These are phyloP conservation scores for Avena insularis DNA, from an alignment of 176 grass and related monocot genomes.

Conservation along the genomic window DNA sequence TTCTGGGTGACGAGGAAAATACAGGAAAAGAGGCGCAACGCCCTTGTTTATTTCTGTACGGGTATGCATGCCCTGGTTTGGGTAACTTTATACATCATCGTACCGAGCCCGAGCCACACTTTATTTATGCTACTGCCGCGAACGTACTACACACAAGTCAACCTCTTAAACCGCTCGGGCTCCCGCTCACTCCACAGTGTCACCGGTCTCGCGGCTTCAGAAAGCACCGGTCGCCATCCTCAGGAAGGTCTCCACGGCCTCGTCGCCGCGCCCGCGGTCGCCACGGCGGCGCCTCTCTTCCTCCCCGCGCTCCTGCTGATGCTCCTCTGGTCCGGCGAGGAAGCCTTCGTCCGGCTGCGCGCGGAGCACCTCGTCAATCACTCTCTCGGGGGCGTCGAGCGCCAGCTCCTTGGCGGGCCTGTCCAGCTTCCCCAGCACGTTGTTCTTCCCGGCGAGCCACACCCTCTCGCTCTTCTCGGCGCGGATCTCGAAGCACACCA, in stretches of 20 bases:
- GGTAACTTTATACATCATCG: conserved; percentile 7
- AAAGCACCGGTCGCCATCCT: conserved; percentile 29
- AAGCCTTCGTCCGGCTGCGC: conserved; percentile 51
- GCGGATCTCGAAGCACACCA: conserved; percentile 69
- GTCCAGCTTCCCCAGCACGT: conserved; percentile 61
- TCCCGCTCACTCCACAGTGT: neutral
- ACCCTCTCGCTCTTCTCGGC: conserved; percentile 70
- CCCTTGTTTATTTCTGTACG: conserved; percentile 22
- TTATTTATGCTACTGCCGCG: conserved; percentile 29
- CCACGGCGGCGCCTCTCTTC: neutral
- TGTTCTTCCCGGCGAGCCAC: conserved; percentile 72
- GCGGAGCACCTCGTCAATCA: conserved; percentile 73
- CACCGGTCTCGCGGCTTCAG: conserved; percentile 7
- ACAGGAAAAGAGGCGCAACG: neutral
- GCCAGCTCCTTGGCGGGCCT: conserved; percentile 68
- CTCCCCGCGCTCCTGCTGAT: neutral
- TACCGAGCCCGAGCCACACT: conserved; percentile 13
- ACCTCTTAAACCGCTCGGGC: neutral
- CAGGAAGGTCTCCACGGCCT: conserved; percentile 20
- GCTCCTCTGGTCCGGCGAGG: conserved; percentile 50
- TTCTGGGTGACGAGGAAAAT: neutral
- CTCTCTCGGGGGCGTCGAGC: conserved; percentile 50
- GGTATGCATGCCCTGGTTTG: neutral
- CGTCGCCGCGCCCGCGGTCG: conserved; percentile 6
- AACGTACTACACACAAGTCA: neutral